Evolutionary conservation across 2,329 filamentous ascomycete species (phyloP).

Genomic region (Ceratocystis colombiana): DNA sequence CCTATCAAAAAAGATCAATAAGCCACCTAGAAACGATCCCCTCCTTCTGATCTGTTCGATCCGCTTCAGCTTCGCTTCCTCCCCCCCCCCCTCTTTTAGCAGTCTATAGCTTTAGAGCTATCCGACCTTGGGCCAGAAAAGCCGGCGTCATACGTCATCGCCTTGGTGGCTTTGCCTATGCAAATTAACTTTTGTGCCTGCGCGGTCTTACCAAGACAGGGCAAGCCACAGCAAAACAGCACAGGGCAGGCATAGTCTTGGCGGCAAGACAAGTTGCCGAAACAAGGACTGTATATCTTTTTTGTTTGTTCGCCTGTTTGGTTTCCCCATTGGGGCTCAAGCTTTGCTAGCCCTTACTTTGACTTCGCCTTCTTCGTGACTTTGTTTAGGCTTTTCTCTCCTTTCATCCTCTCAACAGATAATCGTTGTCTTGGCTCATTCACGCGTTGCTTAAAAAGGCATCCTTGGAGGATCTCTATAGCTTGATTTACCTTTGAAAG

Average conservation of each 20-base stretch:
- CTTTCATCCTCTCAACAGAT: neutral
- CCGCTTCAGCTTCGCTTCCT: neutral
- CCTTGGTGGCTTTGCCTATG: slow-evolving; percentile 5
- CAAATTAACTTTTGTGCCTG: neutral
- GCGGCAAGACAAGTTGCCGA: slow-evolving; percentile 1
- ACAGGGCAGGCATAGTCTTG: slow-evolving; percentile 7
- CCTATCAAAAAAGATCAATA: neutral
- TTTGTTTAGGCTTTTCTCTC: neutral
- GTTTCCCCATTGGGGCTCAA: neutral
- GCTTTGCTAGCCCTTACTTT: neutral
- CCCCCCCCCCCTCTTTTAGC: neutral
- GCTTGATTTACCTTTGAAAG: neutral
- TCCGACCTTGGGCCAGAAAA: neutral
- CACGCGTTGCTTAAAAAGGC: neutral
- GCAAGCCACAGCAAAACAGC: neutral
- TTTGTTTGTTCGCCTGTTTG: neutral
- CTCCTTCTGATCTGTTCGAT: neutral
- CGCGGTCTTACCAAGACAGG: neutral
- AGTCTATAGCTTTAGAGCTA: neutral
- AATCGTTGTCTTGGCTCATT: neutral
- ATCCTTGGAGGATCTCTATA: neutral
- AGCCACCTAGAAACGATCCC: neutral
- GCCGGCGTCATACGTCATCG: slow-evolving; percentile 11
- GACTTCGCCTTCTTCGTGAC: neutral
- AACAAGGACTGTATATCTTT: neutral